phyloP scores from a whole-genome alignment of 148 eudicot genomes.

The Oxyria digyna region DNA sequence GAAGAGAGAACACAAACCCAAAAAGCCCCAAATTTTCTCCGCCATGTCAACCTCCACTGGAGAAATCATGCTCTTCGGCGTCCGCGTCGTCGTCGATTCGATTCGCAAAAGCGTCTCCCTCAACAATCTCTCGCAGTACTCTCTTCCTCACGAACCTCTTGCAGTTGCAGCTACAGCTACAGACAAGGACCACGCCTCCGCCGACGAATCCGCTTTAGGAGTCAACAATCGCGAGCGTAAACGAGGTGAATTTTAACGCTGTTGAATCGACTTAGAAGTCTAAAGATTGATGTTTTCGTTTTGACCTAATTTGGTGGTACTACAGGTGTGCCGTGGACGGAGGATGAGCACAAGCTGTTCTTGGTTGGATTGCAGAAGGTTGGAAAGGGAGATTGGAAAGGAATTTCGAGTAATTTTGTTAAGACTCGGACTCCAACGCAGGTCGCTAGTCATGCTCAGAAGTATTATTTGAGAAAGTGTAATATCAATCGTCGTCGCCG shows the following conservation, averaged over 20 bases:
- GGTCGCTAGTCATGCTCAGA: conserved; percentile 17
- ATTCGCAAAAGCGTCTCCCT: conserved; percentile 6
- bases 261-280: background rate
- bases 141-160: background rate
- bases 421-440: conserved; percentile 47
- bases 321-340: conserved; percentile 27
- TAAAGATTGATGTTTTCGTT: background rate
- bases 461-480: background rate
- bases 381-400: conserved; percentile 52
- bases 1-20: background rate
- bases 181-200: too few species aligned
- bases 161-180: background rate
- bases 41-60: background rate
- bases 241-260: background rate
- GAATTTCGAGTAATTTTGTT: conserved; percentile 40
- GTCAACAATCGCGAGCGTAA: conserved; percentile 6
- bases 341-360: conserved; percentile 52
- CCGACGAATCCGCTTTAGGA: background rate
- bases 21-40: background rate
- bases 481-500: conserved; percentile 10
- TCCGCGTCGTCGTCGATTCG: conserved; percentile 2
- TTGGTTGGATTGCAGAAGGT: conserved; percentile 37
- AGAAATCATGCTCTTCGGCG: conserved; percentile 9
- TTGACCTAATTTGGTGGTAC: background rate
- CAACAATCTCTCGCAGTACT: conserved; percentile 3